Conservation (phyloP, 768 basidiomycete genomes). For the Mycena latifolia region DNA sequence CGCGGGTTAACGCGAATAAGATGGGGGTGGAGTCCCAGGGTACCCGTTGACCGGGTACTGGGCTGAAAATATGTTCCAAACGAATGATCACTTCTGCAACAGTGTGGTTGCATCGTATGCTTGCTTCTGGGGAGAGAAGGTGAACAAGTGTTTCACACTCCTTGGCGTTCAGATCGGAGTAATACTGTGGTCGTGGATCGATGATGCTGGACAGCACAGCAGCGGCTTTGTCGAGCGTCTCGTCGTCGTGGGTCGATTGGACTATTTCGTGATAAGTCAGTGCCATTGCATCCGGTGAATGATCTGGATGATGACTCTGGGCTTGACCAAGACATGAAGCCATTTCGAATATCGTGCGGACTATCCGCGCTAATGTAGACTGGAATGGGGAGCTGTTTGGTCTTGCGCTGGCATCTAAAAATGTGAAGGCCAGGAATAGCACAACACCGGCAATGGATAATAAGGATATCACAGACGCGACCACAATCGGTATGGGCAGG, state of each 20-base stretch:
- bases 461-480: no score
- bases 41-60: background rate
- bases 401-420: background rate
- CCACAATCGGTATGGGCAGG: background rate
- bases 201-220: constrained; percentile 15
- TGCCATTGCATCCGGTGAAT: no score
- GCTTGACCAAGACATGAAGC: no score
- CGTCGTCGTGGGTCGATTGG: constrained; percentile 20
- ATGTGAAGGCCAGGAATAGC: background rate
- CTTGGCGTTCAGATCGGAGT: background rate
- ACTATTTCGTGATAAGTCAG: constrained; percentile 17
- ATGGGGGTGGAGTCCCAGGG: background rate
- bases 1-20: no score
- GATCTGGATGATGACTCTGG: no score
- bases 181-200: background rate
- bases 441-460: background rate
- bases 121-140: background rate
- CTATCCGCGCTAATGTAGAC: background rate
- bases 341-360: background rate
- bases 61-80: background rate
- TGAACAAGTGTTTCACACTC: background rate
- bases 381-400: background rate
- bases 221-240: constrained; percentile 24
- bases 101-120: background rate
- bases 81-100: background rate